Evolutionary conservation across 176 grass and related monocot species (phyloP).

Genomic region (Panicum miliaceum): DNA sequence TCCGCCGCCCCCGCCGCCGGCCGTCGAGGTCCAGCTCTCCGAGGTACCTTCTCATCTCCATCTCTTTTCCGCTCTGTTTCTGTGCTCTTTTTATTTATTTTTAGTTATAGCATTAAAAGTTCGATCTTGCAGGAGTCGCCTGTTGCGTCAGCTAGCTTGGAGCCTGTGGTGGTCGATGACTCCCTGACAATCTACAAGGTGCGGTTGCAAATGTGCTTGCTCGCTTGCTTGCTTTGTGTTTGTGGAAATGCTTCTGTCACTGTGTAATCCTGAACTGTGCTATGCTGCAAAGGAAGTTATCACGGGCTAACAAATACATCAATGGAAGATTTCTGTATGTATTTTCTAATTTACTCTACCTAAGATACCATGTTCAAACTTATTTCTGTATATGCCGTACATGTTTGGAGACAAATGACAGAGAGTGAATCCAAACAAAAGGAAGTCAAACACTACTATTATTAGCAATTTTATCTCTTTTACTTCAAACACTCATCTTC

Average conservation of each 20-base stretch:
- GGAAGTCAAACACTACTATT: not conserved
- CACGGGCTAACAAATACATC: not conserved
- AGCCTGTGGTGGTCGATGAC: slow-evolving; percentile 62
- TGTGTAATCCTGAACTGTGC: not conserved
- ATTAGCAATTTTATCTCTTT: not conserved
- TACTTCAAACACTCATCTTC: not conserved
- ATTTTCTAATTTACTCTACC: not conserved
- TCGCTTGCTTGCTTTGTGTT: slow-evolving; percentile 1
- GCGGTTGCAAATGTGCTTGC: slow-evolving; percentile 3
- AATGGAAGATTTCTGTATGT: not conserved
- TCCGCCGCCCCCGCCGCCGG: slow-evolving; percentile 55
- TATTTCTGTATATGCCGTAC: not conserved
- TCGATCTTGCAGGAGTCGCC: slow-evolving; percentile 49
- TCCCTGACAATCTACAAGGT: slow-evolving; percentile 82
- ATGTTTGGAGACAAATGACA: not conserved
- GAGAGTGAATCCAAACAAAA: not conserved
- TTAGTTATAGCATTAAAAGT: not conserved
- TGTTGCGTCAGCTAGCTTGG: slow-evolving; percentile 23
- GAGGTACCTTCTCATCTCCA: slow-evolving; percentile 43
- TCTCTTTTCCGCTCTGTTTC: not conserved
- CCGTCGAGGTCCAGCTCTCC: slow-evolving; percentile 61
- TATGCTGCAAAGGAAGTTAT: not conserved
- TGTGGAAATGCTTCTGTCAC: not conserved
- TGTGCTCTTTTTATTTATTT: not conserved
- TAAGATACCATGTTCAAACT: not conserved